A percentile compares a stretch with the other conserved stretches of the same genome.
These are phyloP conservation scores for Candida gorgasii DNA, from an alignment of 805 yeast genomes.

Conservation along the genomic window DNA sequence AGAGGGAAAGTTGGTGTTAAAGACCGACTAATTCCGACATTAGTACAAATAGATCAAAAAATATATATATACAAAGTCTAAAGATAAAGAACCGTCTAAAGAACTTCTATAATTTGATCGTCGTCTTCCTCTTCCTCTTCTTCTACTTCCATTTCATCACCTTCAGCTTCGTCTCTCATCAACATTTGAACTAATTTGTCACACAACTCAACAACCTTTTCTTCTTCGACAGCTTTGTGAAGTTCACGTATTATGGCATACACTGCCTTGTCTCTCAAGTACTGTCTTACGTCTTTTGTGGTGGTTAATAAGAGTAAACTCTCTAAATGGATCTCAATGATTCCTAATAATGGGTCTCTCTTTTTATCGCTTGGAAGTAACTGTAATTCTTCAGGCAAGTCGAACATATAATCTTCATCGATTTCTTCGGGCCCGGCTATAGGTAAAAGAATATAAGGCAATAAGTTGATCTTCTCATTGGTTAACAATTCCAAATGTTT, in stretches of 20 bases:
- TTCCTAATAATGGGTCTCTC: constrained; percentile 70
- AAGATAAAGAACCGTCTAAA: constrained; percentile 1
- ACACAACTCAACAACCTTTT: constrained; percentile 61
- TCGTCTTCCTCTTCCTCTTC: constrained; percentile 44
- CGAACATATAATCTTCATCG: constrained; percentile 80
- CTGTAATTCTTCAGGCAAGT: constrained; percentile 87
- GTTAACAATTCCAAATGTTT: constrained; percentile 60
- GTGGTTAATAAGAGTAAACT: constrained; percentile 77
- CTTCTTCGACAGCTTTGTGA: constrained; percentile 55
- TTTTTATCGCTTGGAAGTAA: constrained; percentile 70
- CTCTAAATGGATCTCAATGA: constrained; percentile 75
- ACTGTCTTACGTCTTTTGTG: constrained; percentile 70
- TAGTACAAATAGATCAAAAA: no score
- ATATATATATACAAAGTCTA: constrained; percentile 1
- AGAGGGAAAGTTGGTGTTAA: constrained; percentile 41
- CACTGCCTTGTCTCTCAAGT: constrained; percentile 75
- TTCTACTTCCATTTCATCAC: constrained; percentile 49
- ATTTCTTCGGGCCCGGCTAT: constrained; percentile 76
- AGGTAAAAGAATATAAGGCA: constrained; percentile 82
- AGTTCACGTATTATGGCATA: constrained; percentile 86
- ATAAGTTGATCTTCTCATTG: constrained; percentile 65
- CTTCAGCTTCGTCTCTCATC: constrained; percentile 77
- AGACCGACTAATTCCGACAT: no score
- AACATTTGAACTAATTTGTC: constrained; percentile 86
- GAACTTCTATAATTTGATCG: constrained; percentile 53